phyloP scores from a whole-genome alignment of 192 early-diverging fungal species.

The Coemansia sp. region DNA sequence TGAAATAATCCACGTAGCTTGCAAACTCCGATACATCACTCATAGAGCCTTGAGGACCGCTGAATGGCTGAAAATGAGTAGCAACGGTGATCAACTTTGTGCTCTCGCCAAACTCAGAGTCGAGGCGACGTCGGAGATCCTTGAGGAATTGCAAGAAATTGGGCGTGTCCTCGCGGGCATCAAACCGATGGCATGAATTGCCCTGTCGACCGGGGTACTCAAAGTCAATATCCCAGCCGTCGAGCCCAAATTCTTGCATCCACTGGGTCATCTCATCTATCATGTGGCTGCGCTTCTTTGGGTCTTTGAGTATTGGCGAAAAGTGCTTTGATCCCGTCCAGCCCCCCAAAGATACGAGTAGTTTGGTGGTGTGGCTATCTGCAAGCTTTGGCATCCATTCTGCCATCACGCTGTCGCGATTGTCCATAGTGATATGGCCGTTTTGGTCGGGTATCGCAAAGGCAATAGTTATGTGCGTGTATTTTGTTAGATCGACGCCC shows the following conservation, averaged over 20 bases:
- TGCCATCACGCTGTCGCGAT: conserved; percentile 33
- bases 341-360: conserved; percentile 65
- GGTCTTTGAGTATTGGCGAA: conserved; percentile 55
- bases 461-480: conserved; percentile 70
- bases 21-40: conserved; percentile 60
- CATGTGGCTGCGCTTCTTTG: conserved; percentile 44
- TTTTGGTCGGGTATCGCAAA: conserved; percentile 56
- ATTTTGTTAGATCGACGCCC: conserved; percentile 50
- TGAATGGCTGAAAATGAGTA: conserved; percentile 61
- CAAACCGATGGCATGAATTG: conserved; percentile 44
- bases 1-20: conserved; percentile 60
- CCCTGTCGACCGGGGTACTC: conserved; percentile 67
- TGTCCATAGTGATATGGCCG: conserved; percentile 35
- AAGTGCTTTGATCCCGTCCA: conserved; percentile 65
- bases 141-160: conserved; percentile 62
- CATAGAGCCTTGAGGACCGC: conserved; percentile 52
- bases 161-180: conserved; percentile 54
- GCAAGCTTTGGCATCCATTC: conserved; percentile 51
- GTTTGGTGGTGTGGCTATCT: conserved; percentile 52
- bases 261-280: conserved; percentile 55
- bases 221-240: conserved; percentile 77
- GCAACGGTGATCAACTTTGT: conserved; percentile 64
- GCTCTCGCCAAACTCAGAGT: conserved; percentile 30
- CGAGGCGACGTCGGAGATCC: conserved; percentile 58
- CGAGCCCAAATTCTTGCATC: conserved; percentile 56